Conservation (phyloP, 2,329 filamentous ascomycete species). For the Aschersonia sp. region DNA sequence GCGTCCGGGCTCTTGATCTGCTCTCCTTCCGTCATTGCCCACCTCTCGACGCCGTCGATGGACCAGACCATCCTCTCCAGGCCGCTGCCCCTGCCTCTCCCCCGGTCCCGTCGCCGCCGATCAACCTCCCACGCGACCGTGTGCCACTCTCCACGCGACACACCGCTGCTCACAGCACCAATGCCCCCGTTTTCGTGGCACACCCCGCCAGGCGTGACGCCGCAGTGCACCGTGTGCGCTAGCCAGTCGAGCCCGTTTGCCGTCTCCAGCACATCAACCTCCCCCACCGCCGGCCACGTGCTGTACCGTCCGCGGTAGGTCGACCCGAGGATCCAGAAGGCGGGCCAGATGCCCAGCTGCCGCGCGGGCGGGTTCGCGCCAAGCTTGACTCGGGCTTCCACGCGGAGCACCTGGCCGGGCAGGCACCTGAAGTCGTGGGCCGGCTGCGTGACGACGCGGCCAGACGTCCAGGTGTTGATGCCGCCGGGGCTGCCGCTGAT, state of each 20-base stretch:
- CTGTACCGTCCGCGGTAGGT: slow-evolving; percentile 20
- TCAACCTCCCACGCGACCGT: slow-evolving; percentile 18
- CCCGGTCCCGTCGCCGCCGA: slow-evolving; percentile 5
- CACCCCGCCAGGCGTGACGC: slow-evolving; percentile 19
- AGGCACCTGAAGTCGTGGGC: slow-evolving; percentile 19
- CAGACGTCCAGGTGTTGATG: slow-evolving; percentile 23
- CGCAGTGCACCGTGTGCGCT: slow-evolving; percentile 27
- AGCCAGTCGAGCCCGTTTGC: slow-evolving; percentile 21
- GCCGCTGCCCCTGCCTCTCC: slow-evolving; percentile 6
- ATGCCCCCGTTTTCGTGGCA: slow-evolving; percentile 26
- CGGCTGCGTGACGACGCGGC: slow-evolving; percentile 23
- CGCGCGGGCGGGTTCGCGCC: slow-evolving; percentile 10
- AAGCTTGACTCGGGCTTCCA: slow-evolving; percentile 24
- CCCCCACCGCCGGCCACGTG: slow-evolving; percentile 26
- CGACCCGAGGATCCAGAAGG: slow-evolving; percentile 29
- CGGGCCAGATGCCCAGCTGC: slow-evolving; percentile 29
- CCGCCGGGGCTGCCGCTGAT: slow-evolving; percentile 7
- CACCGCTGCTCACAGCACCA: slow-evolving; percentile 5
- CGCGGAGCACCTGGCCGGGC: slow-evolving; percentile 18
- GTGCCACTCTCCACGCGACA: slow-evolving; percentile 18
- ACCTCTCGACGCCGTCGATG: slow-evolving; percentile 15
- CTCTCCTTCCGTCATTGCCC: slow-evolving; percentile 12
- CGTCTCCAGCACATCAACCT: slow-evolving; percentile 30
- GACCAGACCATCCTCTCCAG: slow-evolving; percentile 19
- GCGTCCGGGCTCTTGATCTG: slow-evolving; percentile 11